Evolutionary conservation across 2,329 filamentous ascomycete species (phyloP).

Genomic region (Corynespora cassiicola): DNA sequence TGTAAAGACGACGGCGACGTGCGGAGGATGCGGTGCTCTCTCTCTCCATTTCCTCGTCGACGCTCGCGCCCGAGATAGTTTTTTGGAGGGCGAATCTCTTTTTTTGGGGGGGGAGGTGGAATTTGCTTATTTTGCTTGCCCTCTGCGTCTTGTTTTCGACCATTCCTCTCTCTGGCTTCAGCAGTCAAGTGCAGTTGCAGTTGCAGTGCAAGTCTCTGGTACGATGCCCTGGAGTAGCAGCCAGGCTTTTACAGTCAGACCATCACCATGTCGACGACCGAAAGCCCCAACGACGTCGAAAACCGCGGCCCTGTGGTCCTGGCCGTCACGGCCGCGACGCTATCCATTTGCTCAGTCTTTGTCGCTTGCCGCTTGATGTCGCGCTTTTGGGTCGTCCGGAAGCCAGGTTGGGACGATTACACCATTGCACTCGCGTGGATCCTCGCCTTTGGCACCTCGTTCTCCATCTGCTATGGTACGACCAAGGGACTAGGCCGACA

Average conservation of each 20-base stretch:
- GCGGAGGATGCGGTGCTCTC: constrained; percentile 32
- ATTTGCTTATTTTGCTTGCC: too few species aligned
- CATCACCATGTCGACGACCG: constrained; percentile 33
- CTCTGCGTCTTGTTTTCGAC: too few species aligned
- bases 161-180: neutral
- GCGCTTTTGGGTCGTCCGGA: constrained; percentile 74
- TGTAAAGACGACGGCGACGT: too few species aligned
- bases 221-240: constrained; percentile 20
- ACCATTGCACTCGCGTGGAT: constrained; percentile 82
- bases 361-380: constrained; percentile 77
- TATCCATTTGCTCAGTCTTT: constrained; percentile 75
- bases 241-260: constrained; percentile 8
- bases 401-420: constrained; percentile 78
- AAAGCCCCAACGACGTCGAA: constrained; percentile 22
- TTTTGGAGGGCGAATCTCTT: too few species aligned
- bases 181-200: neutral
- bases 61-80: constrained; percentile 37
- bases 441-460: constrained; percentile 70
- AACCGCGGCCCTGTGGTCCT: constrained; percentile 59
- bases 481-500: constrained; percentile 72
- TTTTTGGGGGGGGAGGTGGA: too few species aligned
- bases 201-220: neutral
- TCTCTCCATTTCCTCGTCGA: constrained; percentile 24
- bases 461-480: constrained; percentile 70
- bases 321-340: constrained; percentile 72